These are phyloP conservation scores for Boeremia lycopersici DNA, from an alignment of 2,329 filamentous ascomycete genomes.

Conservation along the genomic window DNA sequence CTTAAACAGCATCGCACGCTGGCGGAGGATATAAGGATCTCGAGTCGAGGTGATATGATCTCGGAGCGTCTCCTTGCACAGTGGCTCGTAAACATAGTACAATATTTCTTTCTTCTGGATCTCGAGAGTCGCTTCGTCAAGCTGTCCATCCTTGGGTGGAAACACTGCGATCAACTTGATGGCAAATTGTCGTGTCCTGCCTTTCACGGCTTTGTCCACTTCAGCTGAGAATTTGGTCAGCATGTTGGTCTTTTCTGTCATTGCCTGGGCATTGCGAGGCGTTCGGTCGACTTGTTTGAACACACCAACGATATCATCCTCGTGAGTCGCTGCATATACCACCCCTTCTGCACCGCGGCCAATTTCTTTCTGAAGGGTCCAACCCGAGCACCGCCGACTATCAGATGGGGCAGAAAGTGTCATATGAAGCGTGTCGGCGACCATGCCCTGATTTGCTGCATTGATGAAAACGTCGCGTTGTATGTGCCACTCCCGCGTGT, in stretches of 20 bases:
- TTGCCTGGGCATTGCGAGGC: neutral
- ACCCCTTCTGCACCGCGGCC: neutral
- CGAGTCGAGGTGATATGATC: neutral
- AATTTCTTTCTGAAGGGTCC: neutral
- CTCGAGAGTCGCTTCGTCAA: neutral
- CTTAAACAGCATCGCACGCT: neutral
- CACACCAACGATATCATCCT: neutral
- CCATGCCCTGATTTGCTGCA: neutral
- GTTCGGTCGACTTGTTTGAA: neutral
- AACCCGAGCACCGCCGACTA: neutral
- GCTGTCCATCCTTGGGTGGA: neutral
- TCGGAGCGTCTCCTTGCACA: neutral
- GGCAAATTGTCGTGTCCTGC: neutral
- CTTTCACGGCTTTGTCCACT: neutral
- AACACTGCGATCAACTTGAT: neutral
- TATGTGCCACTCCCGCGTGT: neutral
- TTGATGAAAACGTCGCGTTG: neutral
- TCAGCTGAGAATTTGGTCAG: neutral
- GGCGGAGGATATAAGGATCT: neutral
- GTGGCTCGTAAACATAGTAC: neutral
- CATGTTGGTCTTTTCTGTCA: neutral
- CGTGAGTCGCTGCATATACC: neutral
- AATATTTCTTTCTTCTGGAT: neutral
- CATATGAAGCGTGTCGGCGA: neutral
- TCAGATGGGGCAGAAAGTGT: neutral